These are phyloP conservation scores for Insectozyma bohioensis DNA, from an alignment of 1,139 yeast species.

Conservation along the genomic window DNA sequence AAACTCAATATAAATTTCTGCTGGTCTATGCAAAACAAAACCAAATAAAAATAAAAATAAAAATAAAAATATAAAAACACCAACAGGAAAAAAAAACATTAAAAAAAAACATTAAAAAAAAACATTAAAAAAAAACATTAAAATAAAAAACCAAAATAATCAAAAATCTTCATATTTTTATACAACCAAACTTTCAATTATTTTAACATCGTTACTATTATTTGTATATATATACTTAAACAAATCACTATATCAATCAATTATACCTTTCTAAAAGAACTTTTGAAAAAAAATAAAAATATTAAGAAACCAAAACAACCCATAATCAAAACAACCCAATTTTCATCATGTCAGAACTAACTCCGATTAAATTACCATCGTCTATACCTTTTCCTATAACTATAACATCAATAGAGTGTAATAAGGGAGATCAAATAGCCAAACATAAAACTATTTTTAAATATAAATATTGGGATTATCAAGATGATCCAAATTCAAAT, in stretches of 20 bases:
- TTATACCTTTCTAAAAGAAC: too few species aligned
- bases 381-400: conserved; percentile 71
- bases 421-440: conserved; percentile 44
- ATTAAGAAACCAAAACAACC: too few species aligned
- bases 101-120: not conserved
- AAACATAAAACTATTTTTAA: conserved; percentile 58
- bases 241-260: too few species aligned
- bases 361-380: conserved; percentile 46
- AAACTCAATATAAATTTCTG: conserved; percentile 1
- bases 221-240: too few species aligned
- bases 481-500: conserved; percentile 55
- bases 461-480: conserved; percentile 69
- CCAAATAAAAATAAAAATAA: not conserved
- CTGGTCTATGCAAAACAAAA: not conserved
- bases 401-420: conserved; percentile 50
- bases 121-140: too few species aligned
- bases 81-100: too few species aligned
- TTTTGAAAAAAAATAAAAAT: too few species aligned
- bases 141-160: not conserved
- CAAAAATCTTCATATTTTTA: too few species aligned
- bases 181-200: too few species aligned
- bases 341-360: conserved; percentile 28
- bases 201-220: not conserved
- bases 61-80: conserved; percentile 1
- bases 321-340: too few species aligned